phyloP scores from a whole-genome alignment of 1,284 basidiomycete species.

The Naganishia albida region DNA sequence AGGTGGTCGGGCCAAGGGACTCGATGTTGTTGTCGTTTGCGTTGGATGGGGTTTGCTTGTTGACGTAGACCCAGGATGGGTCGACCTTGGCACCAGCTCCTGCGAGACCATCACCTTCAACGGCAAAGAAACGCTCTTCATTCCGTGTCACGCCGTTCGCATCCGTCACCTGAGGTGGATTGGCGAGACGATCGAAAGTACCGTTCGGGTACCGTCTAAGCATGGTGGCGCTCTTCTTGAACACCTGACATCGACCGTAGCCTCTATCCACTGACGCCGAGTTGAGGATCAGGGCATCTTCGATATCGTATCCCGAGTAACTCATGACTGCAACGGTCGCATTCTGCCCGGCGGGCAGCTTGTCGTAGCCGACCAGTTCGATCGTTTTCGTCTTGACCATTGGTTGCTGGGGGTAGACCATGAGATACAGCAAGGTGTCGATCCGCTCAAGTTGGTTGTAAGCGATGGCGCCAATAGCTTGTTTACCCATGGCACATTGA shows the following conservation, averaged over 20 bases:
- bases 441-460: slow-evolving; percentile 98
- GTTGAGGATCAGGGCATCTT: slow-evolving; percentile 97
- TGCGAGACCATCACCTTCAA: slow-evolving; percentile 88
- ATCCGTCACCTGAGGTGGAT: slow-evolving; percentile 77
- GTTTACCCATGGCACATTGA: slow-evolving; percentile 99
- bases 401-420: slow-evolving; percentile 98
- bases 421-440: slow-evolving; percentile 96
- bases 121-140: slow-evolving; percentile 82
- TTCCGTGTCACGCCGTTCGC: slow-evolving; percentile 57
- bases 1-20: slow-evolving; percentile 59
- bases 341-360: slow-evolving; percentile 95
- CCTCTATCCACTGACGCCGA: slow-evolving; percentile 95
- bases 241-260: slow-evolving; percentile 94
- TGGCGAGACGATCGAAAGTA: slow-evolving; percentile 91
- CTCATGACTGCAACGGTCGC: slow-evolving; percentile 99
- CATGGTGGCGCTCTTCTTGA: slow-evolving; percentile 91
- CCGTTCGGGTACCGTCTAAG: slow-evolving; percentile 97
- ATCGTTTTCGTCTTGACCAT: slow-evolving; percentile 99
- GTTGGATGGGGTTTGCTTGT: slow-evolving; percentile 93
- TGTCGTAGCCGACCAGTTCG: slow-evolving; percentile 94
- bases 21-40: slow-evolving; percentile 63
- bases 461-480: slow-evolving; percentile 98
- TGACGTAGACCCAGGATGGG: slow-evolving; percentile 91
- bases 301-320: slow-evolving; percentile 99
- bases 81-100: slow-evolving; percentile 93